Base-by-base conservation (phyloP, 331 rosid species). In the Quercus lobata region DNA sequence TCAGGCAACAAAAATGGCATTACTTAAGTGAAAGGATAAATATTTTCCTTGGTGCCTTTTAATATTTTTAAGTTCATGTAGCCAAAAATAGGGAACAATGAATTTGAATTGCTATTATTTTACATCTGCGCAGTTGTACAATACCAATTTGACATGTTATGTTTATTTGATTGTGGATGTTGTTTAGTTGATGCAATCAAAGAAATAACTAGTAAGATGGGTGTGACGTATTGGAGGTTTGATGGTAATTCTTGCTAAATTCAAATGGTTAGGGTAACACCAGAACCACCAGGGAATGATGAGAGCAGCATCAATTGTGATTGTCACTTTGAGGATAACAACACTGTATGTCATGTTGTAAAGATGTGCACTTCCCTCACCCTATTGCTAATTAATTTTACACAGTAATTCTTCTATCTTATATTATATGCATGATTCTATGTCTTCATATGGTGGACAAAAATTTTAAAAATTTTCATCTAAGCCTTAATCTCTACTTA, bases 281-380 rank as follows among this genome's bases (percentile, higher is more conserved):
- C 29, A 66, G 66, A 70, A 9, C 56, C 75, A 62, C 86, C 83
- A 7, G 35, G 7, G 69, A 81, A 73, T 73, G 29, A 85, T 44
- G 80, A 73, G 21, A 29, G 72, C 57, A 78, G 3, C 12, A 44
- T 81, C 57, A 71, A 2, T 29, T 88, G 91, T 61, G 80, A 83
- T 69, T 86, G 86, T 73, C 7, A 27, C 77, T 4, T 46, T 10
- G 82, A 83, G 75, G 79, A 85, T 32, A 32, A 41, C 63, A 37
- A 21, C 49, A 79, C 83, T 17, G 74, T 76, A 75, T 92, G 97
- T 84, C 97, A 94, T 76, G 95, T 92, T 58, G 83, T 84, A 80
- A 85, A 35, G 81, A 89, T 92, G 97, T 94, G 89, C 29, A 82
- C 65, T 80, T 74, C 68, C 78, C 44, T 80, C 75, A 77, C 81